These are phyloP conservation scores for Prunus fruticosa DNA, from an alignment of 306 rosid genomes.

Conservation along the genomic window DNA sequence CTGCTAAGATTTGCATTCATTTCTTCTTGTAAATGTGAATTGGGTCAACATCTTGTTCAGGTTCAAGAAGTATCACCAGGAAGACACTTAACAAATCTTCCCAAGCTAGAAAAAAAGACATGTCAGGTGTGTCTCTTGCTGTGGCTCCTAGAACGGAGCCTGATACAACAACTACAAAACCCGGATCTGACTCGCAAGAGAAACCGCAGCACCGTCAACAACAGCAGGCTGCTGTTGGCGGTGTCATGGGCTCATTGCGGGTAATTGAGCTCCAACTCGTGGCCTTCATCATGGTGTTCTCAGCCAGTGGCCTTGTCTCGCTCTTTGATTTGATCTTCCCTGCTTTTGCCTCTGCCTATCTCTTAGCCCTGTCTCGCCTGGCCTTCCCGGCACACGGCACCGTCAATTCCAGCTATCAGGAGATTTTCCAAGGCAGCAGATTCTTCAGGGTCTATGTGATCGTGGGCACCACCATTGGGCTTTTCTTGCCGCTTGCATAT, in stretches of 20 bases:
- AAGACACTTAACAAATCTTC: background rate
- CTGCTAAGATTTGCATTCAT: too few relatives aligned
- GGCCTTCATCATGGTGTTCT: constrained; percentile 81
- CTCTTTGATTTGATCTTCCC: constrained; percentile 63
- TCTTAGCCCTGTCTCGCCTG: constrained; percentile 51
- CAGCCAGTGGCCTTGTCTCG: constrained; percentile 85
- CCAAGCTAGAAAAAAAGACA: background rate
- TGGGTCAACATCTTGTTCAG: background rate
- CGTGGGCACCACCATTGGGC: constrained; percentile 61
- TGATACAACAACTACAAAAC: constrained; percentile 8
- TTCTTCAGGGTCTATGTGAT: constrained; percentile 59
- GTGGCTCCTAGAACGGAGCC: constrained; percentile 39
- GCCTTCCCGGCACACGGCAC: constrained; percentile 54
- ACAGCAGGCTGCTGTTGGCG: constrained; percentile 22
- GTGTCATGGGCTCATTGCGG: constrained; percentile 76
- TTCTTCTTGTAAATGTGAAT: too few relatives aligned
- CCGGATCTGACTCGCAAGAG: background rate
- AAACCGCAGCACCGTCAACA: background rate
- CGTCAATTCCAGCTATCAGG: constrained; percentile 19
- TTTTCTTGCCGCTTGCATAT: constrained; percentile 76
- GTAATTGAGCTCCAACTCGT: constrained; percentile 82
- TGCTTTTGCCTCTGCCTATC: constrained; percentile 56
- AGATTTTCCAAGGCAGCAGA: constrained; percentile 49
- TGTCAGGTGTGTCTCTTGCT: constrained; percentile 76
- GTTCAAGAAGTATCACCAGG: background rate